A percentile compares a stretch with the other conserved stretches of the same genome.
phyloP scores from a whole-genome alignment of 1,284 basidiomycete genomes.

The Neonothopanus nambi region DNA sequence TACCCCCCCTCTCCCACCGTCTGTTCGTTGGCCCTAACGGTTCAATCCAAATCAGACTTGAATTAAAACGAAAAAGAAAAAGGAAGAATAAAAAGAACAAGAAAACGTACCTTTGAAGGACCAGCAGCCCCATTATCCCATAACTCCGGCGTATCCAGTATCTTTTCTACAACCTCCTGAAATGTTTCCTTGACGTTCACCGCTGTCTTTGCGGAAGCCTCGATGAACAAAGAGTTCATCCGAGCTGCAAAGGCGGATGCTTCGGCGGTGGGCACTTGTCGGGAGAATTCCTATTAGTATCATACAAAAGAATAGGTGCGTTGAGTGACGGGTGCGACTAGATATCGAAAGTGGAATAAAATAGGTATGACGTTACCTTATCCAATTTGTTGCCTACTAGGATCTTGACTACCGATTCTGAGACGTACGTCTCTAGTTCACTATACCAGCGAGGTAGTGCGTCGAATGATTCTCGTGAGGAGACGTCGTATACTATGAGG shows the following conservation, averaged over 20 bases:
- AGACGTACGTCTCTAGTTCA: conserved; percentile 94
- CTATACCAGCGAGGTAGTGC: conserved; percentile 91
- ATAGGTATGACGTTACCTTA: too few relatives aligned
- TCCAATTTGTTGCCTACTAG: conserved; percentile 96
- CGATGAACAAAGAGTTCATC: conserved; percentile 85
- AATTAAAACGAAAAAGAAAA: conserved; percentile 14
- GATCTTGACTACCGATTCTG: conserved; percentile 88
- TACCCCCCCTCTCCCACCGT: conserved; percentile 42
- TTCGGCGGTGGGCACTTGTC: conserved; percentile 83
- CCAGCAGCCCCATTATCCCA: conserved; percentile 43
- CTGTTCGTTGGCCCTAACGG: conserved; percentile 30
- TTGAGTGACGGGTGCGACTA: background rate
- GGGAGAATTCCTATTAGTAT: conserved; percentile 73
- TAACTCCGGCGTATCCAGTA: conserved; percentile 68
- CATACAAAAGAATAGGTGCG: background rate
- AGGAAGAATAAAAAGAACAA: too few relatives aligned
- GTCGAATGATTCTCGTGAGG: conserved; percentile 89
- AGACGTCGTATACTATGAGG: conserved; percentile 86
- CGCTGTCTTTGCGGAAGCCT: conserved; percentile 87
- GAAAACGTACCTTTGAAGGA: conserved; percentile 3
- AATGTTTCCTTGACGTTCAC: conserved; percentile 82
- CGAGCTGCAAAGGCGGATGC: conserved; percentile 80
- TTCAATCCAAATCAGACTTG: background rate
- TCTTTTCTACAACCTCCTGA: conserved; percentile 74
- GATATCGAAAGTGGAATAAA: too few relatives aligned